Base-by-base conservation (phyloP, 768 basidiomycete genomes). In the Hericium rajendrae region DNA sequence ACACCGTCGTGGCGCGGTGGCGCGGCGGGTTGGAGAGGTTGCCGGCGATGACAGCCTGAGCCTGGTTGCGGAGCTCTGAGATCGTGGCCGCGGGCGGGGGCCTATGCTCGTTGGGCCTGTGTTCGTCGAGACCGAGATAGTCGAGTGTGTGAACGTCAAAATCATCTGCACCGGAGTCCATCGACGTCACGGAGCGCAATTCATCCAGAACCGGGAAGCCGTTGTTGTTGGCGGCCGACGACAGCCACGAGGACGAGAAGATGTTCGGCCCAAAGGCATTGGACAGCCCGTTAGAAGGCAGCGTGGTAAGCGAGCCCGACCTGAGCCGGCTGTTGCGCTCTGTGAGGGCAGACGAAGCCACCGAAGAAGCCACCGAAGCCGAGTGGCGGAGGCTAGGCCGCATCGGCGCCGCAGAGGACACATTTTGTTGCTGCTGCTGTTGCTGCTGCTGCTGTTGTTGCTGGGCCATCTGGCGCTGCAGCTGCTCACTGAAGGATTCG, bases 71-170 rank as follows among this genome's bases (percentile, higher is more conserved):
- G 59, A 94, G 74, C 71, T 94, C 94, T 18, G 89, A 83, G 59
- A 94, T 84, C 40, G 91, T 93, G 11, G 91, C 92, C 5, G 91
- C 89, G 2, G 85, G 85, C n/a, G 88, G 83, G 53, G 81, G 83
- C 54, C 85, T 80, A 62, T 80, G 76, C n/a, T 46, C n/a, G 43
- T 46, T 9, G 24, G 18, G 56, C 77, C 73, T 41, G n/a, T 57
- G 58, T 61, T 92, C 94, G 65, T 94, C 95, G 65, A 98, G 78
- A 48, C 95, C 95, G 52, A 98, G 88, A 71, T 97, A 97, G 71
- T 97, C 94, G 59, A 98, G 81, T 26, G 95, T 97, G 67, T 93
- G 91, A 48, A 94, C 89, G 65, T 93, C 89, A 69, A 91, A 90
- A 52, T 92, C 88, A 55, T 97, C 94, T 22, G 81, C 76, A n/a